Conservation (phyloP, 2,329 filamentous ascomycete genomes). For the Scedosporium dehoogii region DNA sequence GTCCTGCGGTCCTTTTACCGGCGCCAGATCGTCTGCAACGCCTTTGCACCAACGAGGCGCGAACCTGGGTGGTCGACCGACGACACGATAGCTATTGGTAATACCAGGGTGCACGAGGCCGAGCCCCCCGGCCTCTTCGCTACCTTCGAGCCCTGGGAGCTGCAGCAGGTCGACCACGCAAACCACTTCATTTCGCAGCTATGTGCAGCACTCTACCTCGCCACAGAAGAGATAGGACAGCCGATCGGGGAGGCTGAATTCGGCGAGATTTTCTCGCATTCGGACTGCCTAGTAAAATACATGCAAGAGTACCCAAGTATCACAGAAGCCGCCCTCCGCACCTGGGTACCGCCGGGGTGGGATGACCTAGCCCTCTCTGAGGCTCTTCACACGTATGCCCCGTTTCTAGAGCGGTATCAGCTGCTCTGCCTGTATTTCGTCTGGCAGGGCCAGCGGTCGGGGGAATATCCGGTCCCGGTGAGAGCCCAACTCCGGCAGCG, state of each 20-base stretch:
- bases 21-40: not conserved
- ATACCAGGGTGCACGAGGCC: not conserved
- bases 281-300: not conserved
- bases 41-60: not conserved
- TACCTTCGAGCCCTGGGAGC: not conserved
- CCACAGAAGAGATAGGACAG: not conserved
- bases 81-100: not conserved
- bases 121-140: not conserved
- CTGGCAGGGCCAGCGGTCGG: not conserved
- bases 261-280: not conserved
- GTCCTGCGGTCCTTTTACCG: not conserved
- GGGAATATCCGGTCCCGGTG: not conserved
- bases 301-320: not conserved
- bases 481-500: not conserved
- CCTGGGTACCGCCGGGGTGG: not conserved
- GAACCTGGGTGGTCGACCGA: not conserved
- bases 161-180: not conserved
- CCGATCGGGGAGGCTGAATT: not conserved
- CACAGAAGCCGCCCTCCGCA: not conserved
- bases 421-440: not conserved
- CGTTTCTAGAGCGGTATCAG: not conserved
- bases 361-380: not conserved
- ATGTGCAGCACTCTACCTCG: not conserved
- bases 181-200: not conserved
- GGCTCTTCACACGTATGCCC: not conserved